Base-by-base conservation (phyloP, 371 early-diverging fungal genomes). In the Chytridiales sp. region DNA sequence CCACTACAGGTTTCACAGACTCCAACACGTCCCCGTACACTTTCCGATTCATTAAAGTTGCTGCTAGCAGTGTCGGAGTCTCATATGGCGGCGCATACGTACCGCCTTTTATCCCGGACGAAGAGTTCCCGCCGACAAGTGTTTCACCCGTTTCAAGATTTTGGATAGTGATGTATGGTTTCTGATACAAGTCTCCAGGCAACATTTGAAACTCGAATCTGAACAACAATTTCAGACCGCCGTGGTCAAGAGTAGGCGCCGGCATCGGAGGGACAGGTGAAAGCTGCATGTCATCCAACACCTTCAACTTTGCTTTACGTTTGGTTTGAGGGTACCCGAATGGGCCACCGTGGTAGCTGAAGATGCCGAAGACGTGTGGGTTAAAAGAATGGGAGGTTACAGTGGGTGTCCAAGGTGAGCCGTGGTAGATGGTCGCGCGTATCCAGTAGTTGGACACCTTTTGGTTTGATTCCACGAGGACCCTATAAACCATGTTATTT, bases 351-450 rank as follows among this genome's bases (percentile, higher is more conserved):
- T 6, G 5, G 47, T 61, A 61, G n/a, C 34, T 21, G 4, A 61
- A 22, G 24, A 61, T 26, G n/a, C 40, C 51, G 11, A 19, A 4
- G 19, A 52, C 61, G 31, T 9, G 8, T 13, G 42, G 21, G 35
- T 42, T 52, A 29, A 61, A 52, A 11, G 53, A 51, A 11, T 6
- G 17, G 3, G 53, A 38, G 27, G 32, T 34, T 6, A 26, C 32
- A 13, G 15, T 4, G 6, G 52, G 8, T 8, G 56, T 62, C 62
- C 62, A 62, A 4, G 62, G 47, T 11, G 44, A 29, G 4, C 56
- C 55, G 40, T 53, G 54, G 24, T 47, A 55, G 36, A 62, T 62
- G 21, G 4, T 35, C 4, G 62, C 62, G 31, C 62, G 62, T 6
- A 62, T 62, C 36, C 29, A 36, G 40, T 54, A 62, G 24, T 61